Evolutionary conservation across 2,329 filamentous ascomycete species (phyloP), one percentile per base, ranked within the genome.

Genomic region (Hymenoscyphus fraxineus): DNA sequence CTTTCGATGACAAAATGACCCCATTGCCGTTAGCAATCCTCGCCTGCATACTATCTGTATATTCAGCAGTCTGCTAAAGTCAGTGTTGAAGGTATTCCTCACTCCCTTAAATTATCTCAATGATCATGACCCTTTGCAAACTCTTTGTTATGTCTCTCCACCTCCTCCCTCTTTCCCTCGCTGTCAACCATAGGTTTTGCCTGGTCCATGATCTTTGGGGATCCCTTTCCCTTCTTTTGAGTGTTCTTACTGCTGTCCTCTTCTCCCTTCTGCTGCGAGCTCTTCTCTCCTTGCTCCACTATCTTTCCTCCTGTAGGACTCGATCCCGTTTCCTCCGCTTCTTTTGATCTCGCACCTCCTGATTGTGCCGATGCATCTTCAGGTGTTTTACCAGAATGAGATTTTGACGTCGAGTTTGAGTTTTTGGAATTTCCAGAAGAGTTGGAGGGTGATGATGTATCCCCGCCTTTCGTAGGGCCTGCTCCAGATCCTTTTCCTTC

Each of bases 61-160:
- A 1, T 0, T 35, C 35, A 35, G 35, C 35, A 35, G 9, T 5
- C 1, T 35, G 35, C 35, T 35, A 35, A 35, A 35, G 2, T 2
- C 9, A 6, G 35, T 10, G 9, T 6, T 35, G 35, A 27, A 27
- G 27, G 2, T 2, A 47, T 19, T n/a, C 60, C 64, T 62, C 22
- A 73, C 77, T 77, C 63, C 67, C 76, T 83, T 84, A 87, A 66
- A 83, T 88, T 19, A 79, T 81, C 65, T 84, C 77, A 2, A 64
- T 85, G 82, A 0, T 77, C 74, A 0, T 71, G 76, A 0, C 81
- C 80, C 2, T 68, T 56, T 6, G 75, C 69, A 0, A 88, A 87
- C 0, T 87, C 83, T 67, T 66, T 67, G 65, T 88, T 88, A 71
- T 88, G 85, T 74, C 79, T 73, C 61, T 85, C 80, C 16, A 87